Evolutionary conservation across 2,329 filamentous ascomycete genomes (phyloP).

Genomic region (Lachnellula suecica): DNA sequence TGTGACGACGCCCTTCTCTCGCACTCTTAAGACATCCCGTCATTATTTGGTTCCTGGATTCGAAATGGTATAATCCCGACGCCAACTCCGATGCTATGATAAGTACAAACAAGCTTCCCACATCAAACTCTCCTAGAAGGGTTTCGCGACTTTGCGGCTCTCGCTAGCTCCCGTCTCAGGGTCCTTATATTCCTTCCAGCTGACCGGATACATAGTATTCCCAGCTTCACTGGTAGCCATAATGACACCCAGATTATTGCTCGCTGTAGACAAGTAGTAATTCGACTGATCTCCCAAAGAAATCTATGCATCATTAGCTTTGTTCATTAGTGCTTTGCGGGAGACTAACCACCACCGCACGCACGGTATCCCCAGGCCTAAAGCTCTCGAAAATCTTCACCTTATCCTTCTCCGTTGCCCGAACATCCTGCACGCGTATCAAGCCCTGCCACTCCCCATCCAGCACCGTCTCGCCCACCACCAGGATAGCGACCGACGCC

Average conservation of each 20-base stretch:
- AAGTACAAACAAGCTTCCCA: too few relatives aligned
- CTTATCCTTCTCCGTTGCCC: conserved; percentile 93
- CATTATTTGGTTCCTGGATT: too few relatives aligned
- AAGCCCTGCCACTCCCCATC: conserved; percentile 82
- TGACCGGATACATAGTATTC: conserved; percentile 88
- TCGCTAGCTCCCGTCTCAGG: conserved; percentile 75
- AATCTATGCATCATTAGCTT: conserved; percentile 60
- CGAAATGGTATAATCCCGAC: too few relatives aligned
- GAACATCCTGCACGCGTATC: conserved; percentile 85
- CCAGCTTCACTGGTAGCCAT: conserved; percentile 87
- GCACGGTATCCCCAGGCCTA: conserved; percentile 86
- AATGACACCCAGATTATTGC: conserved; percentile 89
- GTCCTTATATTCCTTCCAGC: conserved; percentile 94
- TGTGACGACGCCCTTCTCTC: too few relatives aligned
- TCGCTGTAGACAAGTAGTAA: conserved; percentile 91
- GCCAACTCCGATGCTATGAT: too few relatives aligned
- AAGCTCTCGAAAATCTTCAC: conserved; percentile 91
- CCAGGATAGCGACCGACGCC: conserved; percentile 81
- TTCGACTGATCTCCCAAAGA: conserved; percentile 90
- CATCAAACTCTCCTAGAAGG: conserved; percentile 59
- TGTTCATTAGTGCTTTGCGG: neutral
- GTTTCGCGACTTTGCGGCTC: conserved; percentile 89
- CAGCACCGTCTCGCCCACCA: conserved; percentile 71
- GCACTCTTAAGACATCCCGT: too few relatives aligned
- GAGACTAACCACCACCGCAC: conserved; percentile 69